A percentile compares a stretch with the other conserved stretches of the same genome.
phyloP scores from a whole-genome alignment of 1,284 basidiomycete genomes.

The Apiotrichum porosum region DNA sequence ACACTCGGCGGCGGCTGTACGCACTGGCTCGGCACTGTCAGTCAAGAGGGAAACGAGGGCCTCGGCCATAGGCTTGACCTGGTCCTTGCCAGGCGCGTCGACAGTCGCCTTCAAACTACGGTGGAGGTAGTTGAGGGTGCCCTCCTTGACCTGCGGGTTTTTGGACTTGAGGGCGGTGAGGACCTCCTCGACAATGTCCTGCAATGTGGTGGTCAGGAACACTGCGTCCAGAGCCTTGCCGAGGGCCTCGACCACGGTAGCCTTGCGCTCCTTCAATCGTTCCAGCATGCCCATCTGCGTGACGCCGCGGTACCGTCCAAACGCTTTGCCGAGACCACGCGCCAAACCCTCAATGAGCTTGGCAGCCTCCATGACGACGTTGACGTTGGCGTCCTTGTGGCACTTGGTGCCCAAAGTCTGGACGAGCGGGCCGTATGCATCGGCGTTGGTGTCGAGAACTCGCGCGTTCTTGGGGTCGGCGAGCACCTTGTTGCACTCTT shows the following conservation, averaged over 20 bases:
- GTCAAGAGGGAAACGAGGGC: slow-evolving; percentile 70
- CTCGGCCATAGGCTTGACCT: slow-evolving; percentile 81
- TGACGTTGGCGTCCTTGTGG: slow-evolving; percentile 88
- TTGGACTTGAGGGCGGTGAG: slow-evolving; percentile 75
- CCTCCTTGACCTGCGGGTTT: slow-evolving; percentile 96
- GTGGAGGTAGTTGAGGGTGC: slow-evolving; percentile 80
- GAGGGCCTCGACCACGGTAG: slow-evolving; percentile 81
- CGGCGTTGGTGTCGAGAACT: slow-evolving; percentile 66
- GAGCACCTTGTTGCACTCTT: slow-evolving; percentile 72
- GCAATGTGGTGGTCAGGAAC: slow-evolving; percentile 69
- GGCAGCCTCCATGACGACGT: slow-evolving; percentile 87
- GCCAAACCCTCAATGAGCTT: slow-evolving; percentile 81
- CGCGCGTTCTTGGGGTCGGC: slow-evolving; percentile 61
- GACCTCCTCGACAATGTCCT: slow-evolving; percentile 81
- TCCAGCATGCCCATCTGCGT: slow-evolving; percentile 79
- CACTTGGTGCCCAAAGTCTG: slow-evolving; percentile 73
- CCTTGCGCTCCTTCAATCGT: slow-evolving; percentile 91
- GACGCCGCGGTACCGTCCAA: slow-evolving; percentile 68
- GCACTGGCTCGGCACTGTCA: slow-evolving; percentile 85
- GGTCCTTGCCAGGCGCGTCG: slow-evolving; percentile 60
- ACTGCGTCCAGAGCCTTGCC: slow-evolving; percentile 84
- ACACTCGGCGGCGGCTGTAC: slow-evolving; percentile 80
- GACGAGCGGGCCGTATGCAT: slow-evolving; percentile 36
- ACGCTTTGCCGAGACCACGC: slow-evolving; percentile 69
- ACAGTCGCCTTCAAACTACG: slow-evolving; percentile 69